Evolutionary conservation across 2,329 filamentous ascomycete genomes (phyloP).

Genomic region (Coniochaeta sp.): DNA sequence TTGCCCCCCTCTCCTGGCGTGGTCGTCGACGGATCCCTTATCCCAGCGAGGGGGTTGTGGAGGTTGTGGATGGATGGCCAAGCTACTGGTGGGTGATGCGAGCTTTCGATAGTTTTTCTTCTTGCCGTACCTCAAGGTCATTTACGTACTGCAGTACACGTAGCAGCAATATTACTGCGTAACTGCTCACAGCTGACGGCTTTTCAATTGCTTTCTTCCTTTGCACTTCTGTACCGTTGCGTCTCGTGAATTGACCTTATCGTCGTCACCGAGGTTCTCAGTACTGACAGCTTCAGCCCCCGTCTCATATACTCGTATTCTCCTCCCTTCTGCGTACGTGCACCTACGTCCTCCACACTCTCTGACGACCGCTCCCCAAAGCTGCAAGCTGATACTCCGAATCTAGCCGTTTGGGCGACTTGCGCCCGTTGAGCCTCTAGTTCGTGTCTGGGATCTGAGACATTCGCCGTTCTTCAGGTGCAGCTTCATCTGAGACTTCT

Average conservation of each 20-base stretch:
- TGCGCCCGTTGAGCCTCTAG: background rate
- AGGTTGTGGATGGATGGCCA: background rate
- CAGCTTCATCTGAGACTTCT: background rate
- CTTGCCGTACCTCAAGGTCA: no score
- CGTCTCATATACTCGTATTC: background rate
- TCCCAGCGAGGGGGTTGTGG: background rate
- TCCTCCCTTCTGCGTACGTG: background rate
- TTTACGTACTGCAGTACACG: background rate
- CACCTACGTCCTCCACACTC: background rate
- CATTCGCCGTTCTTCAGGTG: background rate
- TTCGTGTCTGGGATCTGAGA: background rate
- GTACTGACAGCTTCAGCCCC: background rate
- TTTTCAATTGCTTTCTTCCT: background rate
- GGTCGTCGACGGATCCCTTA: background rate
- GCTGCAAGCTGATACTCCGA: background rate
- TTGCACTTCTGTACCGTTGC: background rate
- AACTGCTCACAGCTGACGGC: background rate
- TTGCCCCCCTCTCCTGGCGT: background rate
- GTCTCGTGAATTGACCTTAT: background rate
- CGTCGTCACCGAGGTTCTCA: background rate
- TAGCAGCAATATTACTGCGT: background rate
- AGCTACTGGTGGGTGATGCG: background rate
- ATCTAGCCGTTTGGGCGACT: background rate
- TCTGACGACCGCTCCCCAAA: background rate
- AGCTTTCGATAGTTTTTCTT: slow-evolving; percentile 1